Evolutionary conservation across 371 early-diverging fungal genomes (phyloP), one percentile per base, ranked within the genome.

Genomic region (Umbelopsis sp.): DNA sequence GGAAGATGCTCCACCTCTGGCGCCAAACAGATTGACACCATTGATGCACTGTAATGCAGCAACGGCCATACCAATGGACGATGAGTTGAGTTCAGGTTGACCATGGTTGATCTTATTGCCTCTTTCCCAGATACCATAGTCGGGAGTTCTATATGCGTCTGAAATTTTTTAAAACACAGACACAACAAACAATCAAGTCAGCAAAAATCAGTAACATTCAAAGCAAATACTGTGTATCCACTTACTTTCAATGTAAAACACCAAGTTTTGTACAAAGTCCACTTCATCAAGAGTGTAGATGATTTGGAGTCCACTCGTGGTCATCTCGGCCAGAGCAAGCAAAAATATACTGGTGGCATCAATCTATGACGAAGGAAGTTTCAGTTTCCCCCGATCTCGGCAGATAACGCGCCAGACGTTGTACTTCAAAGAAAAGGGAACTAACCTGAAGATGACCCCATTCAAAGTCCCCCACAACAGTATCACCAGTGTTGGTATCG

Each of bases 51-150:
- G 89, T 57, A 96, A 81, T 2, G 96, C 96, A 18, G 95, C 95
- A 3, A 92, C 90, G 6, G 88, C 94, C 93, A 96, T 96, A 62
- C 96, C 96, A 57, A 96, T 93, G 16, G 92, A 91, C 0, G 94
- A 94, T 1, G 92, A 92, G 70, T 96, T 96, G 65, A 96, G 71
- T 75, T 96, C 96, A 4, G 95, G 93, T 57, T 88, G 81, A 20
- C 95, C 96, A 75, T 94, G 94, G 74, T 96, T 96, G 63, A 88
- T 86, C 77, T 96, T 96, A 80, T 94, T 91, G 63, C 96, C 96
- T 48, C 96, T 83, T 73, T 96, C 96, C 96, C 96, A 94, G 65
- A 93, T 91, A 53, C 95, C 95, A 76, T 91, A 95, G 68, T 96
- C 96, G 4, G 95, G 95, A 0, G 94, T 95, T 63, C 92, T 84